Base-by-base conservation (phyloP, 352 stramenopile species). In the Pythium guiyangense region DNA sequence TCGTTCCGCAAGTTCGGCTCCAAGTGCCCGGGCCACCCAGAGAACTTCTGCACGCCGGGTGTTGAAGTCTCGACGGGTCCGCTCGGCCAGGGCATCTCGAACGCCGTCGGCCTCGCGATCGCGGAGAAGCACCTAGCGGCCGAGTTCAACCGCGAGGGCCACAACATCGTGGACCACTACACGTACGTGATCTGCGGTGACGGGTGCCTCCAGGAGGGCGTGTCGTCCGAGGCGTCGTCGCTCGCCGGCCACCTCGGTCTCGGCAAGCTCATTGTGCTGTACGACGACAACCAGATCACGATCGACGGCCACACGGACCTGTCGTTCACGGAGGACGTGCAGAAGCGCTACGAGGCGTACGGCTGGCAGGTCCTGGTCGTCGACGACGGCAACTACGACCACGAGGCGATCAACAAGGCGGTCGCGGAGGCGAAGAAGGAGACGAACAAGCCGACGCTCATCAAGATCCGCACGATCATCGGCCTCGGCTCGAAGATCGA, bases 231-330 rank as follows among this genome's bases (percentile, higher is more conserved):
- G 72, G 84, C 96, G 27, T 97, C 73, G 57, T 98, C 92, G 54
- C 80, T 99, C 31, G 97, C 97, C 12, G 97, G 97, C 29, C 97
- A 99, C 72, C 81, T 99, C 43, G 96, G 96, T 26, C 81, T 99
- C 6, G 97, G 97, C 70, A 98, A 98, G 75, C 83, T 99, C 53
- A 99, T 99, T 72, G 96, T 99, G 47, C 76, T 99, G 14, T 99
- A 99, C 79, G 97, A 99, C 69, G 97, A 99, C 79, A 99, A 99
- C 78, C 84, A 97, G 63, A 99, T 99, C 78, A 99, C 97, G 27
- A 99, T 99, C 78, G 97, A 99, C 74, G 97, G 97, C 64, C 66
- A 84, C 69, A 99, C 97, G 18, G 77, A 91, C 52, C 65, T 99
- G 42, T 96, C 87, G 60, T 99, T 99, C 79, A 99, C 97, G 4